Conservation (phyloP, 768 basidiomycete genomes). For the Cystofilobasidium macerans region DNA sequence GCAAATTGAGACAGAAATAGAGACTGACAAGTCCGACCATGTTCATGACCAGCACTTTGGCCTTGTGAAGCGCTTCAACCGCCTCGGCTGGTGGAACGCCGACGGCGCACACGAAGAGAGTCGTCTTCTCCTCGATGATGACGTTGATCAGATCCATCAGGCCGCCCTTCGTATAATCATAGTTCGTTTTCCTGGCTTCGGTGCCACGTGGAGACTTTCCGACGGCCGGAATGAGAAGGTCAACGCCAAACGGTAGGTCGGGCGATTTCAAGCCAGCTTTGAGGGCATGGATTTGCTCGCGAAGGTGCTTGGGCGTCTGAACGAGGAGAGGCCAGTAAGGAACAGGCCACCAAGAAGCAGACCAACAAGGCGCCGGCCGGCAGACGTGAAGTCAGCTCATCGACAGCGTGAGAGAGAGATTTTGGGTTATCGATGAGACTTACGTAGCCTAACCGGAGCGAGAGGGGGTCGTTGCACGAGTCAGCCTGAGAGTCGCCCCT, state of each 20-base stretch:
- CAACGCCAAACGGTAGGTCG: slow-evolving; percentile 68
- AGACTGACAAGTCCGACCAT: too few species aligned
- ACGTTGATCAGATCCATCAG: slow-evolving; percentile 73
- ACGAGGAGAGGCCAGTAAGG: neutral
- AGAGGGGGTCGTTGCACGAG: neutral
- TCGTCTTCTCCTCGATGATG: slow-evolving; percentile 79
- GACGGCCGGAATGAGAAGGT: slow-evolving; percentile 60
- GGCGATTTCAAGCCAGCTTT: slow-evolving; percentile 52
- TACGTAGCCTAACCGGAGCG: too few species aligned
- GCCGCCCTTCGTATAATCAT: slow-evolving; percentile 67
- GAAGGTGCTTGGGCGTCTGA: slow-evolving; percentile 72
- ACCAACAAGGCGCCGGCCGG: too few species aligned
- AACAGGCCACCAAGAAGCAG: too few species aligned
- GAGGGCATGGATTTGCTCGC: slow-evolving; percentile 55
- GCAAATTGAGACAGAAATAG: neutral
- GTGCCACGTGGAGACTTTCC: slow-evolving; percentile 45
- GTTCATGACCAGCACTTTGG: slow-evolving; percentile 81
- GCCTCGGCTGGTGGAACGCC: slow-evolving; percentile 72
- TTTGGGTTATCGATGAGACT: too few species aligned
- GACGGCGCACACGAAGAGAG: slow-evolving; percentile 64
- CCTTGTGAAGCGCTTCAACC: slow-evolving; percentile 70
- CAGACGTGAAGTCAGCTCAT: too few species aligned
- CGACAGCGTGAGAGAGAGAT: too few species aligned
- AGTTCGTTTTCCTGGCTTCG: slow-evolving; percentile 80
- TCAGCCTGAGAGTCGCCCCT: too few species aligned